Evolutionary conservation across 192 early-diverging fungal species (phyloP).

Genomic region (Podochytrium sp.): DNA sequence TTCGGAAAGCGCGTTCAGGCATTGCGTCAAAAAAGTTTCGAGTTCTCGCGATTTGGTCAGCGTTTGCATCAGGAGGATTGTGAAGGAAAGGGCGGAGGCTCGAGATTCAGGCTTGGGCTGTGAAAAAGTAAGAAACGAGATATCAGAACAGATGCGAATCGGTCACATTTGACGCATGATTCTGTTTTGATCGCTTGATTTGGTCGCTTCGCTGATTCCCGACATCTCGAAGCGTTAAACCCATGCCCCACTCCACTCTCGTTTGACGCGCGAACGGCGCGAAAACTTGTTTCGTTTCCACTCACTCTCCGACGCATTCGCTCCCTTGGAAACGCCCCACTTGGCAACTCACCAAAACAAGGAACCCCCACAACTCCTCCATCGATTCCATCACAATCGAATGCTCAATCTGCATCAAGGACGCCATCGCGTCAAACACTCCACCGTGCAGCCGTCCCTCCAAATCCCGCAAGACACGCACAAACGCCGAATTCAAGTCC

Average conservation of each 20-base stretch:
- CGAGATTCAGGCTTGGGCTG: constrained; percentile 1
- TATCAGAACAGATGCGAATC: too few species aligned
- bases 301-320: too few species aligned
- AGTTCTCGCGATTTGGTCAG: constrained; percentile 14
- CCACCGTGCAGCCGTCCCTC: background rate
- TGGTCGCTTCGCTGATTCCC: too few species aligned
- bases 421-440: background rate
- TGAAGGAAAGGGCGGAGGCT: constrained; percentile 6
- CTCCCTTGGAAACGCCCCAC: too few species aligned
- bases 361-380: background rate
- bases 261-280: too few species aligned
- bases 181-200: too few species aligned
- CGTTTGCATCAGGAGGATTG: constrained; percentile 7
- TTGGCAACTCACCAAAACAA: background rate
- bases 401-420: constrained; percentile 19
- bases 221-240: too few species aligned
- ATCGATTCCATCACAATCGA: constrained; percentile 10
- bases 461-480: background rate
- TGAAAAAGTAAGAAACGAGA: constrained; percentile 1
- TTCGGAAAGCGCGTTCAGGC: background rate
- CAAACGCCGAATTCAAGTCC: background rate
- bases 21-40: constrained; percentile 1
- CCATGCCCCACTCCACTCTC: too few species aligned
- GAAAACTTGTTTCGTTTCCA: too few species aligned
- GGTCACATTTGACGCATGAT: too few species aligned